Evolutionary conservation across 2,329 filamentous ascomycete genomes (phyloP).

Genomic region (Trichoderma simmonsii): DNA sequence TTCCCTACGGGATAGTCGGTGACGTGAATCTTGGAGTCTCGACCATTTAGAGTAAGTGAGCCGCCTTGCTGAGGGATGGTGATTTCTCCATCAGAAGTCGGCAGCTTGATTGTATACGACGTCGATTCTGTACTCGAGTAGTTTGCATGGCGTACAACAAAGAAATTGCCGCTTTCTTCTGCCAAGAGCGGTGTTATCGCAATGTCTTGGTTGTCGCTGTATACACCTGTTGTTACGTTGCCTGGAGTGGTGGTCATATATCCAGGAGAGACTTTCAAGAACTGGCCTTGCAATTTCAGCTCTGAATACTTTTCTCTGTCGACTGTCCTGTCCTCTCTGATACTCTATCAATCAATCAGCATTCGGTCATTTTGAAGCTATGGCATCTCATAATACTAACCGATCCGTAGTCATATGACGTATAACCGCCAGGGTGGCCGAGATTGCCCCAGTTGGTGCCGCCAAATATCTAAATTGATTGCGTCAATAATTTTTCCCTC

Average conservation of each 20-base stretch:
- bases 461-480: slow-evolving; percentile 56
- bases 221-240: slow-evolving; percentile 47
- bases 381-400: slow-evolving; percentile 25
- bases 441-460: slow-evolving; percentile 84
- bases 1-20: slow-evolving; percentile 63
- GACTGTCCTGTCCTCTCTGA: slow-evolving; percentile 67
- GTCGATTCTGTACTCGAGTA: slow-evolving; percentile 58
- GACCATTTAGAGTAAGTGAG: slow-evolving; percentile 54
- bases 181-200: slow-evolving; percentile 60
- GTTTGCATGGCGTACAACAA: slow-evolving; percentile 63
- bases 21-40: slow-evolving; percentile 67
- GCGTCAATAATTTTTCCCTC: neutral
- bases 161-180: slow-evolving; percentile 57
- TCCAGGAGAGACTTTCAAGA: slow-evolving; percentile 67
- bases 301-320: slow-evolving; percentile 75
- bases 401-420: slow-evolving; percentile 54
- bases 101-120: slow-evolving; percentile 61
- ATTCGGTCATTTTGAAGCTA: neutral
- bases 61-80: slow-evolving; percentile 58
- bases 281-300: slow-evolving; percentile 72
- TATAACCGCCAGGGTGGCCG: slow-evolving; percentile 64
- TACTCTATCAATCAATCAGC: slow-evolving; percentile 37
- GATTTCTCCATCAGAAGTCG: slow-evolving; percentile 55
- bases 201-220: slow-evolving; percentile 50
- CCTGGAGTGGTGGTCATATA: slow-evolving; percentile 61